Percentiles rank a stretch among this genome's conserved stretches.
These are phyloP conservation scores for Cytospora piceicola DNA, from an alignment of 2,329 filamentous ascomycete genomes.

Conservation along the genomic window DNA sequence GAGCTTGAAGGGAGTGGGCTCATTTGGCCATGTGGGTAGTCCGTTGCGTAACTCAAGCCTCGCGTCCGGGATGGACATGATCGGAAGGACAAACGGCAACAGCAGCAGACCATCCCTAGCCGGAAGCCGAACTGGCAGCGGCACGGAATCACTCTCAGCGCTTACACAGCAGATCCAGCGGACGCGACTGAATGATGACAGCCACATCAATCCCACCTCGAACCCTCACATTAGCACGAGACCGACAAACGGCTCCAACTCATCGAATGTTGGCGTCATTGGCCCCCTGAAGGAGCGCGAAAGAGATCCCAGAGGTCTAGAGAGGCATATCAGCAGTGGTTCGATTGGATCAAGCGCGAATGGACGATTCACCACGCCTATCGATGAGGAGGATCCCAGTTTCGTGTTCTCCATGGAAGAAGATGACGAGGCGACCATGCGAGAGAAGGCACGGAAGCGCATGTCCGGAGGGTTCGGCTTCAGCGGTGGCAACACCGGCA, in stretches of 20 bases:
- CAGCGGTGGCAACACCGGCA: conserved; percentile 40
- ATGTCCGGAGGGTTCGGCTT: conserved; percentile 47
- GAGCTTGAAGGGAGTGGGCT: conserved; percentile 52
- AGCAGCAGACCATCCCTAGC: conserved; percentile 45
- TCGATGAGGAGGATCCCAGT: conserved; percentile 66
- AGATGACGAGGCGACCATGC: conserved; percentile 56
- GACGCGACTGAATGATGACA: conserved; percentile 53
- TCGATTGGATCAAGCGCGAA: conserved; percentile 58
- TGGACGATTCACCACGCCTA: conserved; percentile 65
- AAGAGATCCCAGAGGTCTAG: conserved; percentile 49
- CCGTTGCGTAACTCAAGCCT: conserved; percentile 67
- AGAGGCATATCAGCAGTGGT: conserved; percentile 63
- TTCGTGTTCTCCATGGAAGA: conserved; percentile 71
- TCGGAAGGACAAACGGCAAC: conserved; percentile 34
- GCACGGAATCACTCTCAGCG: conserved; percentile 58
- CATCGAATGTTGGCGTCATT: conserved; percentile 43
- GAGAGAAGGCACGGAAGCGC: conserved; percentile 49
- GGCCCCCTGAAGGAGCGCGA: conserved; percentile 43
- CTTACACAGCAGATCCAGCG: conserved; percentile 66
- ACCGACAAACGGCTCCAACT: conserved; percentile 43
- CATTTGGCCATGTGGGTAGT: conserved; percentile 68
- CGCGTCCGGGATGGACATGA: conserved; percentile 54
- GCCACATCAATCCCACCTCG: conserved; percentile 39
- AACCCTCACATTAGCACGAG: conserved; percentile 53
- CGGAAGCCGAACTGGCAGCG: conserved; percentile 48